phyloP scores from a whole-genome alignment of 805 yeast genomes.

The Metschnikowia orientalis region DNA sequence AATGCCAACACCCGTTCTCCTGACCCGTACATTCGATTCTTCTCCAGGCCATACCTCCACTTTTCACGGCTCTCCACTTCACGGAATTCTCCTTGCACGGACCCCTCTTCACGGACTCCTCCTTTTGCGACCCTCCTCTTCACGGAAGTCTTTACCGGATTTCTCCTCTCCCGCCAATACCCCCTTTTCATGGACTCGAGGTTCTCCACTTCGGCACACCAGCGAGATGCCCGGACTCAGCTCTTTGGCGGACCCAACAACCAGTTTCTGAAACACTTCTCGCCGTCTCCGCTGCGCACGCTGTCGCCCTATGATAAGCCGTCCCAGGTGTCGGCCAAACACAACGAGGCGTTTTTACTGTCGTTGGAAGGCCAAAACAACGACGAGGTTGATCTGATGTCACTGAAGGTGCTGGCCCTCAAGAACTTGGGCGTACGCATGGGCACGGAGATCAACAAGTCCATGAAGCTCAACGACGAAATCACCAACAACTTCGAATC shows the following conservation, averaged over 20 bases:
- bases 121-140: too few species aligned
- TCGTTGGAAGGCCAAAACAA: slow-evolving; percentile 41
- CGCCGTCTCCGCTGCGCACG: slow-evolving; percentile 26
- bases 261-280: slow-evolving; percentile 5
- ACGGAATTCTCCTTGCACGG: too few species aligned
- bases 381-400: slow-evolving; percentile 39
- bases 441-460: slow-evolving; percentile 43
- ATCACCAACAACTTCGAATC: slow-evolving; percentile 37
- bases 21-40: too few species aligned
- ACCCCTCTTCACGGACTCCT: too few species aligned
- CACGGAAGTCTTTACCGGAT: too few species aligned
- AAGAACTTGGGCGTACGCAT: slow-evolving; percentile 39
- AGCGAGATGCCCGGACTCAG: slow-evolving; percentile 41
- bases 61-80: too few species aligned
- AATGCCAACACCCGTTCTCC: too few species aligned
- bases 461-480: slow-evolving; percentile 38
- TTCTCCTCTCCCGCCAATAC: too few species aligned
- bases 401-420: slow-evolving; percentile 37
- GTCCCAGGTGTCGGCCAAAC: slow-evolving; percentile 30
- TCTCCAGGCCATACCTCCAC: too few species aligned
- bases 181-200: slow-evolving; percentile 19
- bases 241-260: slow-evolving; percentile 28
- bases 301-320: slow-evolving; percentile 37
- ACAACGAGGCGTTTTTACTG: slow-evolving; percentile 40
- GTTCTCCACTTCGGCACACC: slow-evolving; percentile 30